Evolutionary conservation across 1,284 basidiomycete genomes (phyloP), one percentile per base, ranked within the genome.

Genomic region (Chalciporus sp.): DNA sequence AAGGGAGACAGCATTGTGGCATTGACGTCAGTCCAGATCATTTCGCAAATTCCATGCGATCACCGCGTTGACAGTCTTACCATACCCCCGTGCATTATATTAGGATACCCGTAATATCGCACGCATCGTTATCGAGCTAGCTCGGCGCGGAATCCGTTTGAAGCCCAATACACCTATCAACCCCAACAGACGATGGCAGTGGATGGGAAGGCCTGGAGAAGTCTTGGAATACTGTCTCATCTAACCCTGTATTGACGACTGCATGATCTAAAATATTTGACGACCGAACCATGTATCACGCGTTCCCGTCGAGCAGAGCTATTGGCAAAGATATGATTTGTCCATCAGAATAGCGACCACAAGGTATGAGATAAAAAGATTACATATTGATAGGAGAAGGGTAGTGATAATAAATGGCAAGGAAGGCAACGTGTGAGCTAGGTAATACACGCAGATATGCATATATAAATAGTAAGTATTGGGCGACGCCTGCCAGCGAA

Each of bases 91-190:
- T 44, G 9, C 37, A 2, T 39, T 47, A 52, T 37, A 53, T 17
- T 64, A 95, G 92, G 94, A 97, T 72, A 82, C 91, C 28, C 86
- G 89, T 14, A 96, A 96, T 67, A 83, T 96, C 51, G 80, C 88
- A 16, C 83, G 90, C 23, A 86, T 97, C 55, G 70, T 95, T 37
- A 74, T 81, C 45, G 90, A 90, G 62, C 80, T 95, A 17, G 88
- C 86, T 5, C 74, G 81, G 47, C 79, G 83, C 49, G 84, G 85
- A 37, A 76, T 89, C 29, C 72, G 78, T 51, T 76, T 96, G 54
- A 77, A 83, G 58, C 82, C 90, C 23, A 97, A 95, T 64, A 86
- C 84, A 1, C 61, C 72, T 17, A 83, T 95, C 55, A 81, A 85
- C 58, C 82, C 84, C 26, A 80, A 82, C 52, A 78, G 82, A 51